These are phyloP conservation scores for Pseudogymnoascus sp. DNA, from an alignment of 2,329 filamentous ascomycete species.

Conservation along the genomic window DNA sequence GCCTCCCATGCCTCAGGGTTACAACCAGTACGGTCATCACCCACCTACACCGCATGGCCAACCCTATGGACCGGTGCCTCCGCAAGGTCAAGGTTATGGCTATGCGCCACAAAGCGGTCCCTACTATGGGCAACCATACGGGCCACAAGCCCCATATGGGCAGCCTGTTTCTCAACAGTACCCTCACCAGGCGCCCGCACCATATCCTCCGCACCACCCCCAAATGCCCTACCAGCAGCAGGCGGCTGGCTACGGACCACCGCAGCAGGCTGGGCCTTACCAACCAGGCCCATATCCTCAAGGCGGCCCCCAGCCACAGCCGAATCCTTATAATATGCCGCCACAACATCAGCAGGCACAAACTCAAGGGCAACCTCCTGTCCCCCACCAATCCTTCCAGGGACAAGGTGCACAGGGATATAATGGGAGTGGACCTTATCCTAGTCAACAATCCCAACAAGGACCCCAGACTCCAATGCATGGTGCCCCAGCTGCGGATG, in stretches of 20 bases:
- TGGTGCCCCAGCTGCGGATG: not conserved
- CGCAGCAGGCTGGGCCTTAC: slow-evolving; percentile 9
- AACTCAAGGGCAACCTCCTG: slow-evolving; percentile 10
- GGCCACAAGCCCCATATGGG: slow-evolving; percentile 14
- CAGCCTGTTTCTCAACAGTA: slow-evolving; percentile 17
- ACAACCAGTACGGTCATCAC: not conserved
- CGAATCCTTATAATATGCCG: slow-evolving; percentile 9
- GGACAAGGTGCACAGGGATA: not conserved
- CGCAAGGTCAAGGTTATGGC: not conserved
- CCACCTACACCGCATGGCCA: not conserved
- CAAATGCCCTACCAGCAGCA: slow-evolving; percentile 15
- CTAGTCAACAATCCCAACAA: not conserved
- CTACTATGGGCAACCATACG: slow-evolving; percentile 16
- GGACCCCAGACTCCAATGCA: not conserved
- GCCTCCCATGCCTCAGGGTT: not conserved
- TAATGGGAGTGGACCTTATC: not conserved
- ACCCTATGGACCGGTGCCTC: not conserved
- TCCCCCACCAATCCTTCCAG: not conserved
- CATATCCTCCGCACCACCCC: slow-evolving; percentile 19
- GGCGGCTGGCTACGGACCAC: slow-evolving; percentile 15
- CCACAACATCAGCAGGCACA: slow-evolving; percentile 12
- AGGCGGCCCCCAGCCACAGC: not conserved
- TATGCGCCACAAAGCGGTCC: not conserved
- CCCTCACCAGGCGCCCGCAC: slow-evolving; percentile 14
- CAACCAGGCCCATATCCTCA: slow-evolving; percentile 1